Evolutionary conservation across 2,329 filamentous ascomycete species (phyloP).

Genomic region (Nothomitra cinnamomea): DNA sequence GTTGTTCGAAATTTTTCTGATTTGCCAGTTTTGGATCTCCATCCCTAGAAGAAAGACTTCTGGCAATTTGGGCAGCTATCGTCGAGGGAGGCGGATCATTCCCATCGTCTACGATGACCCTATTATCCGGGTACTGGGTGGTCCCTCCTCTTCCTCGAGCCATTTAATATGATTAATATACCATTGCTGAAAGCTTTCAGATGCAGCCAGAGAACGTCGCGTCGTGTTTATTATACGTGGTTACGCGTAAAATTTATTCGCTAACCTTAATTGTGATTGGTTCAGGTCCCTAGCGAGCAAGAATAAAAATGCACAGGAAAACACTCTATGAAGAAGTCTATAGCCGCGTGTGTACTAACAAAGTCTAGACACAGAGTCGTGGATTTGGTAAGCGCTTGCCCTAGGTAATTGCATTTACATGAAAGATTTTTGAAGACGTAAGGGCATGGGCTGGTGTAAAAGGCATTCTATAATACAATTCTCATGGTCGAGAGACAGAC

Average conservation of each 20-base stretch:
- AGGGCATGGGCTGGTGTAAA: not conserved
- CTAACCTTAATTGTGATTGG: no score
- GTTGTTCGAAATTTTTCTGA: slow-evolving; percentile 55
- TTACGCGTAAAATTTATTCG: no score
- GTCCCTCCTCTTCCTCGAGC: slow-evolving; percentile 1
- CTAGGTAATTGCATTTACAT: no score
- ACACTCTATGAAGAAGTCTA: no score
- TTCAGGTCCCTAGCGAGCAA: no score
- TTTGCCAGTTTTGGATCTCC: slow-evolving; percentile 46
- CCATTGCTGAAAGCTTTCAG: not conserved
- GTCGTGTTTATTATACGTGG: not conserved
- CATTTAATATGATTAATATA: not conserved
- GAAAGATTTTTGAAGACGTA: no score
- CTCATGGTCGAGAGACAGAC: not conserved
- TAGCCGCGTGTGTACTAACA: no score
- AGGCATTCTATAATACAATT: not conserved
- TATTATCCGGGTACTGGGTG: not conserved
- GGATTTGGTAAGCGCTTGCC: no score
- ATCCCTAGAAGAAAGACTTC: slow-evolving; percentile 53
- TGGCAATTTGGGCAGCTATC: slow-evolving; percentile 72
- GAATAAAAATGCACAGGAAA: no score
- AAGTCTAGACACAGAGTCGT: no score
- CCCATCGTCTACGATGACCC: not conserved
- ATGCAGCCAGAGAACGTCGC: not conserved
- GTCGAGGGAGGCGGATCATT: slow-evolving; percentile 50